Conservation (phyloP, 805 yeast species). For the Sungouiella blattae region DNA sequence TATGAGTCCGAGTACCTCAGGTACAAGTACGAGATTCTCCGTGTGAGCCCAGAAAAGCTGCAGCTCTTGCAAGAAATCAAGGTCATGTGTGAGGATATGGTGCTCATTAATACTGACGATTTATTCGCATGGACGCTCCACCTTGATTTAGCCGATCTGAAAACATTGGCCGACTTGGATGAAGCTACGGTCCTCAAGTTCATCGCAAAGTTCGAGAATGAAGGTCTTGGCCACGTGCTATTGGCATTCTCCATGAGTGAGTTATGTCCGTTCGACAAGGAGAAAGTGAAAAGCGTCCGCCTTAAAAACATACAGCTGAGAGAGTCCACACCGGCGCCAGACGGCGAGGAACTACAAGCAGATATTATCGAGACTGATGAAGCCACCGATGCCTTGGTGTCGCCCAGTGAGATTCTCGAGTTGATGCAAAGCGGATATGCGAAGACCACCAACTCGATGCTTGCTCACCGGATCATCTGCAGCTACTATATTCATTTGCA, state of each 20-base stretch:
- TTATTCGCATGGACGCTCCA: constrained; percentile 68
- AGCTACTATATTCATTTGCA: constrained; percentile 55
- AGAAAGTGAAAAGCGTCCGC: constrained; percentile 19
- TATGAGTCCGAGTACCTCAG: constrained; percentile 60
- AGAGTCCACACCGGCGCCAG: constrained; percentile 6
- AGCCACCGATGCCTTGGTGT: constrained; percentile 12
- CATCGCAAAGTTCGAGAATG: constrained; percentile 52
- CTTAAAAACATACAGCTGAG: not conserved
- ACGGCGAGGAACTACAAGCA: constrained; percentile 8
- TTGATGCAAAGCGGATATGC: constrained; percentile 51
- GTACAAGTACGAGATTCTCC: constrained; percentile 53
- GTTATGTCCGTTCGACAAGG: constrained; percentile 55
- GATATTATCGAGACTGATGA: constrained; percentile 9
- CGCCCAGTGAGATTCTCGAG: constrained; percentile 50
- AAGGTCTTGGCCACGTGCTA: constrained; percentile 60
- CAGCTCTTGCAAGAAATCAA: constrained; percentile 40
- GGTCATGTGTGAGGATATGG: constrained; percentile 67
- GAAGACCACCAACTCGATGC: constrained; percentile 37
- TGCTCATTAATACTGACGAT: constrained; percentile 59
- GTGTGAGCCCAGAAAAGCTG: constrained; percentile 50
- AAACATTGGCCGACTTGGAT: constrained; percentile 47
- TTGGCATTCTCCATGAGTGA: constrained; percentile 66
- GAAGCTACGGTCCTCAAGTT: constrained; percentile 44
- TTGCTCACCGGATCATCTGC: constrained; percentile 65
- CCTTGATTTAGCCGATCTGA: constrained; percentile 70